These are phyloP conservation scores for Crithidia bombi DNA, from an alignment of 208 protist genomes.

Conservation along the genomic window DNA sequence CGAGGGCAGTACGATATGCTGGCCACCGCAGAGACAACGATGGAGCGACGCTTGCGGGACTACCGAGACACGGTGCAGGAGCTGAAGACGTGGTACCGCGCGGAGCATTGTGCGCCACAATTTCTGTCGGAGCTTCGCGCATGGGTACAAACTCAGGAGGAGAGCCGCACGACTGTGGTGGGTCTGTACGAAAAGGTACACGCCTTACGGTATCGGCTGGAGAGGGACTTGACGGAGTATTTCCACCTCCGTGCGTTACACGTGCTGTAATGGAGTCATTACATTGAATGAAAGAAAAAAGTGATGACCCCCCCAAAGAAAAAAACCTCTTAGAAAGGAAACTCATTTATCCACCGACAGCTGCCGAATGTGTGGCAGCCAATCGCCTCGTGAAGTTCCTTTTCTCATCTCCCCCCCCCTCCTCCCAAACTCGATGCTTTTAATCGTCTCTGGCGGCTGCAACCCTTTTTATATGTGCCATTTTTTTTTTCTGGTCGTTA, in stretches of 20 bases:
- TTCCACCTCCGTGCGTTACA: slow-evolving; percentile 54
- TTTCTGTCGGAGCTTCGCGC: slow-evolving; percentile 18
- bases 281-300: not conserved
- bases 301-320: no score
- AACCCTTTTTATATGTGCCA: no score
- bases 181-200: slow-evolving; percentile 35
- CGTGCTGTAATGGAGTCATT: slow-evolving; percentile 33
- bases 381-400: no score
- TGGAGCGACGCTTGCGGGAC: slow-evolving; percentile 16
- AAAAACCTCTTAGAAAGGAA: not conserved
- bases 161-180: slow-evolving; percentile 11
- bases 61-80: slow-evolving; percentile 31
- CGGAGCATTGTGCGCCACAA: slow-evolving; percentile 24
- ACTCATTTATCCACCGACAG: no score
- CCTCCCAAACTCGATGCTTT: no score
- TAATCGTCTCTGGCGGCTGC: no score
- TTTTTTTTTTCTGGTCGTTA: no score
- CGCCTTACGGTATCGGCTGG: slow-evolving; percentile 41
- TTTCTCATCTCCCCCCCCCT: no score
- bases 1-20: slow-evolving; percentile 26
- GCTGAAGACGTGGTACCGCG: slow-evolving; percentile 27
- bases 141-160: slow-evolving; percentile 34
- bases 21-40: slow-evolving; percentile 3
- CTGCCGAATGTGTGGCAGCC: no score
- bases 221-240: slow-evolving; percentile 68